Evolutionary conservation across 305 asterid species (phyloP), one percentile per base, ranked within the genome.

Genomic region (Rubia occidens): DNA sequence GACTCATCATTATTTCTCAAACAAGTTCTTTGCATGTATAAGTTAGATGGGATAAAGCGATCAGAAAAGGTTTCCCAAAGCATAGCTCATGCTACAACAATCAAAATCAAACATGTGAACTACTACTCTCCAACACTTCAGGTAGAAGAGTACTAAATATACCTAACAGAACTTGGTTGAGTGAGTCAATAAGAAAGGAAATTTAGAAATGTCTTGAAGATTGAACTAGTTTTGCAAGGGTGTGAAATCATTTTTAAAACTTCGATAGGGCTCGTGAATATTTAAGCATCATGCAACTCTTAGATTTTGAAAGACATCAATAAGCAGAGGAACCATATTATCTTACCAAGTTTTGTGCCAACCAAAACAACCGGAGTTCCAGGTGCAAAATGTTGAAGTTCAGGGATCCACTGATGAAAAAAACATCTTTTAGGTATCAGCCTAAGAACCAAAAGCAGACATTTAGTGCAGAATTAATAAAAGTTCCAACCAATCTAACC

Each of bases 351-450:
- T 82, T 93, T 93, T 67, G 98, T 93, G 77, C 97, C 97, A 55
- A 85, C 98, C 43, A 93, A 86, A 67, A 93, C 90, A 37, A 93
- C 82, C 0, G 98, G 98, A 43, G 79, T 84, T 63, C 97, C 97
- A 13, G 98, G 97, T 66, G 97, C 91, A 79, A 82, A 88, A 79
- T 93, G 98, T 82, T 90, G 91, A 77, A 93, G 97, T 80, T 93
- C 97, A 44, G 98, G 98, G 78, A 93, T 93, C 97, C 98, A 93
- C 98, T 93, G 96, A 78, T 59, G 71, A 79, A 75, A 18, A 78
- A 77, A 72, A 39, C 60, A 44, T n/a, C 74, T 47, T 67, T 68
- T 61, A 72, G 73, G 75, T 72, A 74, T 66, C 47, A 40, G 26
- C 72, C 71, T 56, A 66, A 70, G 76, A 32, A 40, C 11, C 15